Conservation (phyloP, 257 asterid genomes). For the Gentiana macrophylla region DNA sequence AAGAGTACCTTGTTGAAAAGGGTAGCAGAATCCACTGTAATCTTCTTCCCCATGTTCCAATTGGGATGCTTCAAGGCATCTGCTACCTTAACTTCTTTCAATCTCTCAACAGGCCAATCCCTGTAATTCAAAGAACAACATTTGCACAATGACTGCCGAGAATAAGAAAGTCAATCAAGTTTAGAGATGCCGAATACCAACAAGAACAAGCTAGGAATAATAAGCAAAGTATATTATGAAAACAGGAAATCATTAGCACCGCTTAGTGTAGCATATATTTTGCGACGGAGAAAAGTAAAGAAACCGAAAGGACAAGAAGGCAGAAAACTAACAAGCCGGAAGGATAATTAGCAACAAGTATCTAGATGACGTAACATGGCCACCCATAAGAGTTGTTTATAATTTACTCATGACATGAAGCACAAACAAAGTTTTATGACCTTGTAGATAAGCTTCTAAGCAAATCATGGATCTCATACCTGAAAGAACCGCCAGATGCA, state of each 20-base stretch:
- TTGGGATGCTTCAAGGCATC: conserved; percentile 99
- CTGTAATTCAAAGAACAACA: conserved; percentile 21
- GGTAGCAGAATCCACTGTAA: conserved; percentile 97
- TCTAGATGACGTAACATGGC: too few species aligned
- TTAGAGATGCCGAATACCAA: too few species aligned
- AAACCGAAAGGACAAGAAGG: neutral
- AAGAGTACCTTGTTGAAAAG: conserved; percentile 80
- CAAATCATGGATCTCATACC: conserved; percentile 26
- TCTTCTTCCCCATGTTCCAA: conserved; percentile 99
- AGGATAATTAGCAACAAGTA: neutral
- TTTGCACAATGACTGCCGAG: too few species aligned
- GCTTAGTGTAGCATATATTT: too few species aligned
- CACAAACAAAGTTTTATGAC: neutral
- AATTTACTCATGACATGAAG: neutral
- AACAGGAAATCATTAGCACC: neutral
- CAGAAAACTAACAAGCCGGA: neutral
- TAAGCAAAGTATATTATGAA: too few species aligned
- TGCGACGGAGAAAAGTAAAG: neutral
- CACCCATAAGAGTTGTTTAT: too few species aligned
- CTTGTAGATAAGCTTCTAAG: too few species aligned
- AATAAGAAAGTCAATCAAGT: too few species aligned
- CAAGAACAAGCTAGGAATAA: too few species aligned
- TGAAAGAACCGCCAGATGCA: conserved; percentile 97
- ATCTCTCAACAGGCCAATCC: conserved; percentile 87
- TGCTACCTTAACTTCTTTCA: conserved; percentile 93